Evolutionary conservation across 73 alveolate genomes (phyloP).

Genomic region (Paramecium biaurelia): DNA sequence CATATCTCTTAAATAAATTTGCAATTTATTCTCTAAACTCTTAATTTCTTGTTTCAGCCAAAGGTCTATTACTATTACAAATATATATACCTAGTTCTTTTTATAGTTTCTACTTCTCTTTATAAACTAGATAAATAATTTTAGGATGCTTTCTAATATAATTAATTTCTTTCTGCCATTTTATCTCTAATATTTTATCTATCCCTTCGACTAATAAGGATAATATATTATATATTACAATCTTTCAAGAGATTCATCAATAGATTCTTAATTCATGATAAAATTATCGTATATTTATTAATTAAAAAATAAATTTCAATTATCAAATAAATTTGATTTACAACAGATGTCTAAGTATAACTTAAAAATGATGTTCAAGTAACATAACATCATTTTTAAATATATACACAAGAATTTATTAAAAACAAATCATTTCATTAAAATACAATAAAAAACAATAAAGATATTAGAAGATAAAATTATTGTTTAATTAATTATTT

Average conservation of each 20-base stretch:
- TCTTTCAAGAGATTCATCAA: neutral
- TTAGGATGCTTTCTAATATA: neutral
- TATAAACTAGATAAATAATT: neutral
- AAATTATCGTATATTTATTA: neutral
- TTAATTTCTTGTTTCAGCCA: neutral
- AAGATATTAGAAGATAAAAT: too few relatives aligned
- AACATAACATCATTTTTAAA: too few relatives aligned
- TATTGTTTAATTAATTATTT: too few relatives aligned
- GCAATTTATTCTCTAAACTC: constrained; percentile 20
- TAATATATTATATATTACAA: neutral
- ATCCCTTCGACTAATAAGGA: neutral
- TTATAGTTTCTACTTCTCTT: neutral
- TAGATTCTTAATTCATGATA: neutral
- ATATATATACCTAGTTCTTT: neutral
- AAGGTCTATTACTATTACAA: neutral
- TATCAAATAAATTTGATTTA: neutral
- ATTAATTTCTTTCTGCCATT: neutral
- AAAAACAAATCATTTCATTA: too few relatives aligned
- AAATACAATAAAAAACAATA: too few relatives aligned
- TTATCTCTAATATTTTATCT: neutral
- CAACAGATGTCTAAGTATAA: neutral
- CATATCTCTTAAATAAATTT: constrained; percentile 32
- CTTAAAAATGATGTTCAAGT: neutral
- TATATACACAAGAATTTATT: too few relatives aligned
- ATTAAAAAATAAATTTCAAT: neutral